These are phyloP conservation scores for Adenanthera pavonina DNA, from an alignment of 306 rosid species.

Conservation along the genomic window DNA sequence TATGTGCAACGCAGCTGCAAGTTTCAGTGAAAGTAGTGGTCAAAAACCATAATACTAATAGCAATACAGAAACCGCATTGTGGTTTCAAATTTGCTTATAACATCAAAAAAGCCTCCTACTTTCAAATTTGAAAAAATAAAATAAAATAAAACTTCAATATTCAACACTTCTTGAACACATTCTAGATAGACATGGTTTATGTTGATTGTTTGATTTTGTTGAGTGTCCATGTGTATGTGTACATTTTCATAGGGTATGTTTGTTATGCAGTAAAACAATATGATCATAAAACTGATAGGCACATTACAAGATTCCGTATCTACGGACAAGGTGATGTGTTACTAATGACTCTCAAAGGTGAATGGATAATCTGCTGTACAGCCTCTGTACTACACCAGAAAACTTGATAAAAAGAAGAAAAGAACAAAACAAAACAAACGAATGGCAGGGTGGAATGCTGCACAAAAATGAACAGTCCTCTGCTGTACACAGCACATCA, in stretches of 20 bases:
- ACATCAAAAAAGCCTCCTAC: constrained; percentile 11
- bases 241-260: not conserved
- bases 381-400: not conserved
- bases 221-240: not conserved
- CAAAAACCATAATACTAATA: constrained; percentile 31
- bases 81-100: not conserved
- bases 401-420: not conserved
- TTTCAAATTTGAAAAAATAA: not conserved
- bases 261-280: not conserved
- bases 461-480: not conserved
- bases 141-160: constrained; percentile 5
- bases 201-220: not conserved
- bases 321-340: constrained; percentile 2
- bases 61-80: constrained; percentile 28
- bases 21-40: constrained; percentile 36
- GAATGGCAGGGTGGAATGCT: not conserved
- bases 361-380: not conserved
- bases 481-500: not conserved
- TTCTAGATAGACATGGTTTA: not conserved
- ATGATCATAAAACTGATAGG: constrained; percentile 5
- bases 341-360: not conserved
- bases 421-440: not conserved
- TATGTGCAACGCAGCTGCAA: constrained; percentile 93
- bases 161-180: not conserved
- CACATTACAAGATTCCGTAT: not conserved